Conservation (phyloP, 75 land plant genomes). For the Selaginella moellendorffii region DNA sequence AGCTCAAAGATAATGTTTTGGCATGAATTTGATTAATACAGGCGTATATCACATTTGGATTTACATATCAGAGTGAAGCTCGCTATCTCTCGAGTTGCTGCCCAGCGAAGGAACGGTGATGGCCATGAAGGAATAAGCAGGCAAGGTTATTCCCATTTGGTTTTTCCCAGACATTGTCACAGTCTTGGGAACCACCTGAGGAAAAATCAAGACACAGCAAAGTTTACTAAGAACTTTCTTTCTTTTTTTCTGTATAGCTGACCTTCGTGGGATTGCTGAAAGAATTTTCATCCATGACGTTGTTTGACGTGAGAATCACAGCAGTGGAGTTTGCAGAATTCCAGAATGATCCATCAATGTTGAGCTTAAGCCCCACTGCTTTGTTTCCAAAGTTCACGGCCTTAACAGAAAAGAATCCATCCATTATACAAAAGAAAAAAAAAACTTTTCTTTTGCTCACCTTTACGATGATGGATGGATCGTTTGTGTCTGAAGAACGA, state of each 20-base stretch:
- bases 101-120: neutral
- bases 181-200: neutral
- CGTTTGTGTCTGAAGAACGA: slow-evolving; percentile 19
- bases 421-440: neutral
- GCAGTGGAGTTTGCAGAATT: neutral
- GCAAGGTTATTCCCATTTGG: neutral
- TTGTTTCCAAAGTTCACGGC: slow-evolving; percentile 10
- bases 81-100: too few species aligned
- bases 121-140: neutral
- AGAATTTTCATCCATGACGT: slow-evolving; percentile 16
- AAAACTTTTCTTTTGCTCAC: slow-evolving; percentile 13
- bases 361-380: neutral
- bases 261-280: slow-evolving; percentile 14
- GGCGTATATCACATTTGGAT: neutral
- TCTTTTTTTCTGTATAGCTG: neutral
- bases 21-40: neutral
- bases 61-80: neutral
- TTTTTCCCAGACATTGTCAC: neutral
- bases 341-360: neutral
- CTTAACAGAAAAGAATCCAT: slow-evolving; percentile 6
- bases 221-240: neutral
- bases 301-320: slow-evolving; percentile 1
- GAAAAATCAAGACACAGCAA: neutral
- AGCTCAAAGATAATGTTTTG: neutral
- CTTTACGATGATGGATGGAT: slow-evolving; percentile 40